Base-by-base conservation (phyloP, 805 yeast genomes). In the Spathaspora arborariae region DNA sequence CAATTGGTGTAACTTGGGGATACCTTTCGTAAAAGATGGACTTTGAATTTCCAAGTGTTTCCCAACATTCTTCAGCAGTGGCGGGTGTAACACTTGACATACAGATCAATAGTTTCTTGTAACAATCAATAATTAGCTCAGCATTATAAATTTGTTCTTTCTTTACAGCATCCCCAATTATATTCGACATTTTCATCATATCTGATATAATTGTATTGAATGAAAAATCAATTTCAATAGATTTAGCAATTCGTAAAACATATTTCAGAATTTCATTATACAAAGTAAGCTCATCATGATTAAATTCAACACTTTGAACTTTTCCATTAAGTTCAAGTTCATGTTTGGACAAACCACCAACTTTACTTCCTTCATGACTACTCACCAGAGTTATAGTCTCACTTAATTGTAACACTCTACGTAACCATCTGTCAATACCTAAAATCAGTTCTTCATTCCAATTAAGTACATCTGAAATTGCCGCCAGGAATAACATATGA, bases 401-500 rank as follows among this genome's bases (percentile, higher is more conserved):
- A 10, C 61, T 61, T 43, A 72, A 45, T 10, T 54, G 52, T 3
- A 82, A 44, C 3, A 88, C 79, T 51, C 81, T 80, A 35, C 74
- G 72, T 39, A 94, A 62, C 97, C 97, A 94, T 51, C 98, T 76
- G 59, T 88, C 87, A 33, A 87, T 76, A 3, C 99, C 99, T 21
- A 79, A 81, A 51, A 94, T 91, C 59, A 87, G 90, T 2, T 75
- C 70, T 56, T 88, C 96, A 57, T 92, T 95, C 99, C 99, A 94
- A 54, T 83, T 82, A 48, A 94, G 72, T 5, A 82, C 79, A 55
- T 90, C 96, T 1, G 77, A 68, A 5, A 92, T 78, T 2, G 98
- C 96, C 0, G 97, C 97, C 58, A 85, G 96, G 70, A 94, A 94
- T 11, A 94, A 65, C 49, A 94, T 81, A 60, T 92, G 97, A 0